Conservation (phyloP, 139 green algal genomes). For the Mychonastes homosphaera region DNA sequence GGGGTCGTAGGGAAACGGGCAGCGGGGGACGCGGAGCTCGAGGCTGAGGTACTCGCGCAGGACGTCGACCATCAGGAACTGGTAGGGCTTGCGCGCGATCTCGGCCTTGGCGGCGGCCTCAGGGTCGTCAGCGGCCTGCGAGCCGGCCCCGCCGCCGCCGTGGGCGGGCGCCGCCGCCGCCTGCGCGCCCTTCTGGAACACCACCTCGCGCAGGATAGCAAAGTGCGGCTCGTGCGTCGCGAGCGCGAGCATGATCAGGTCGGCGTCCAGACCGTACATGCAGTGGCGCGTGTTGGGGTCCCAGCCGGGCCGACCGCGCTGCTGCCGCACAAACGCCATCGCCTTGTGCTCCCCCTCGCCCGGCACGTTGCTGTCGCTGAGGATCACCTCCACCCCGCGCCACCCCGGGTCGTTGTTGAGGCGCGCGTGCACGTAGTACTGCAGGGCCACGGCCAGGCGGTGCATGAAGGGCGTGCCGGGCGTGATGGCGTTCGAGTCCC, state of each 20-base stretch:
- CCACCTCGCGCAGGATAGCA: constrained; percentile 68
- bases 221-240: constrained; percentile 74
- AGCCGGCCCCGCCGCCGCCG: background rate
- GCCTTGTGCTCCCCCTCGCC: constrained; percentile 99
- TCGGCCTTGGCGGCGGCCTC: constrained; percentile 30
- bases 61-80: constrained; percentile 63
- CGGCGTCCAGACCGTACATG: constrained; percentile 96
- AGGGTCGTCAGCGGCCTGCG: background rate
- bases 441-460: constrained; percentile 78
- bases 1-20: constrained; percentile 42
- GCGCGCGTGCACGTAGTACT: constrained; percentile 93
- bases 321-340: constrained; percentile 83
- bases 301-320: constrained; percentile 75
- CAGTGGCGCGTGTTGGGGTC: constrained; percentile 84
- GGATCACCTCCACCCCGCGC: constrained; percentile 83
- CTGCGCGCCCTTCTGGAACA: constrained; percentile 14
- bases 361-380: constrained; percentile 87
- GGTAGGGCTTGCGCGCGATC: constrained; percentile 84
- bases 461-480: constrained; percentile 98
- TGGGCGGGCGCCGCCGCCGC: constrained; percentile 10
- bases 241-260: constrained; percentile 95
- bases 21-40: constrained; percentile 53
- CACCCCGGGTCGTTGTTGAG: constrained; percentile 89
- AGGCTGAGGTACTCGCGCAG: constrained; percentile 85
- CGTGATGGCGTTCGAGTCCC: constrained; percentile 97